Conservation (phyloP, 345 rosid genomes). For the Eucalyptus polyanthemos region DNA sequence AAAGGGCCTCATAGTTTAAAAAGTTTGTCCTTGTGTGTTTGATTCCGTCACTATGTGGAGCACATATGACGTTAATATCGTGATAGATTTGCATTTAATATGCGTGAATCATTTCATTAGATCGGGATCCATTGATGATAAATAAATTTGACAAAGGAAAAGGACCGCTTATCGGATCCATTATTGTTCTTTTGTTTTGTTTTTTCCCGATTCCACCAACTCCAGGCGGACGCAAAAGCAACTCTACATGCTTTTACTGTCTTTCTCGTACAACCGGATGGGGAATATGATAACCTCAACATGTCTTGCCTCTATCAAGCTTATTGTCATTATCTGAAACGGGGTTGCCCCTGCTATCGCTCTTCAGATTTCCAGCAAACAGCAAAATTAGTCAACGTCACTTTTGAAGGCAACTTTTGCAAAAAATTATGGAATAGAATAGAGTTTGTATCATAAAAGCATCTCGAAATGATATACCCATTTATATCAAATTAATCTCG, state of each 20-base stretch:
- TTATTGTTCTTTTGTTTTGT: neutral
- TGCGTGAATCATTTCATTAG: no score
- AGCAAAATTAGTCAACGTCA: neutral
- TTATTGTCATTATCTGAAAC: neutral
- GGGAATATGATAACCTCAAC: neutral
- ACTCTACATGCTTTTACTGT: neutral
- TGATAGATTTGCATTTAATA: no score
- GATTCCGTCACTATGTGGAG: neutral
- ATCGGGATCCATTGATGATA: no score
- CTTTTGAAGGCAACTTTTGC: neutral
- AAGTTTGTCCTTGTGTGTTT: no score
- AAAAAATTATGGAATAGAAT: neutral
- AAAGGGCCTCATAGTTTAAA: no score
- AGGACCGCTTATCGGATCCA: neutral
- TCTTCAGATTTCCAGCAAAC: neutral
- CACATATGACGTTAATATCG: no score
- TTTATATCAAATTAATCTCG: neutral
- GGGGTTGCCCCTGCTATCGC: neutral
- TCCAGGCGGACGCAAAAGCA: neutral
- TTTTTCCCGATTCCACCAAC: neutral
- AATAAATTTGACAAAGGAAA: no score
- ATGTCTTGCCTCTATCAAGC: neutral
- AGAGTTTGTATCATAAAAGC: neutral
- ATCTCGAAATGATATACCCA: accelerated
- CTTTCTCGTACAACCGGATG: neutral